Evolutionary conservation across 768 basidiomycete species (phyloP).

Genomic region (Boletus reticulatus): DNA sequence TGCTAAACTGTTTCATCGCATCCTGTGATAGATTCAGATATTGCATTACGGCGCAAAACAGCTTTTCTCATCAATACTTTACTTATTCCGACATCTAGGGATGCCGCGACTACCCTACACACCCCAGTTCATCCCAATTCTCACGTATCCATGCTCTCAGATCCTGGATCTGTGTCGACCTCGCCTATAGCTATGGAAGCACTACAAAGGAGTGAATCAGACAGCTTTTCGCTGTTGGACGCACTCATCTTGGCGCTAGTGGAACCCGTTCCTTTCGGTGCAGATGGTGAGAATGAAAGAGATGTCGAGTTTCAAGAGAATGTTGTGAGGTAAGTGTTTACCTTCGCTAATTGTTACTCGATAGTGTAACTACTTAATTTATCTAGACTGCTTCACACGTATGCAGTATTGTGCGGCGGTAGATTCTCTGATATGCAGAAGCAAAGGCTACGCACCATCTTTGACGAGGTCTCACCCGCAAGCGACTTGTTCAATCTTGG

Average conservation of each 20-base stretch:
- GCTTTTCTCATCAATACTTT: slow-evolving; percentile 75
- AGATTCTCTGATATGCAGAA: slow-evolving; percentile 31
- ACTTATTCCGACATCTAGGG: slow-evolving; percentile 47
- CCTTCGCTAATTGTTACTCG: background rate
- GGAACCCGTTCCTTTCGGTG: slow-evolving; percentile 59
- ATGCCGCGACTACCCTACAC: slow-evolving; percentile 8
- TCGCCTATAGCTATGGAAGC: slow-evolving; percentile 48
- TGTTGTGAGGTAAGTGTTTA: slow-evolving; percentile 43
- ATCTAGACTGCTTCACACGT: slow-evolving; percentile 52
- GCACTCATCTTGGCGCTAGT: slow-evolving; percentile 52
- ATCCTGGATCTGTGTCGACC: slow-evolving; percentile 54
- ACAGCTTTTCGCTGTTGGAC: slow-evolving; percentile 39
- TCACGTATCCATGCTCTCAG: slow-evolving; percentile 58
- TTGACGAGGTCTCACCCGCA: slow-evolving; percentile 19
- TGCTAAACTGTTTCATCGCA: slow-evolving; percentile 1
- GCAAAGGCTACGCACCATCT: slow-evolving; percentile 24
- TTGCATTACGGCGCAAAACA: slow-evolving; percentile 72
- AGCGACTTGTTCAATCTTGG: slow-evolving; percentile 29
- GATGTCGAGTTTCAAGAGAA: slow-evolving; percentile 71
- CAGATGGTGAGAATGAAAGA: slow-evolving; percentile 60
- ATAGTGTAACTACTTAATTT: background rate
- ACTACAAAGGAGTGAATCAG: slow-evolving; percentile 37
- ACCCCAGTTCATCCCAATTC: slow-evolving; percentile 63
- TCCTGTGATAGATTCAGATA: slow-evolving; percentile 62
- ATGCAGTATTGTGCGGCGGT: slow-evolving; percentile 41